Conservation (phyloP, 768 basidiomycete species). For the Serendipita sp. region DNA sequence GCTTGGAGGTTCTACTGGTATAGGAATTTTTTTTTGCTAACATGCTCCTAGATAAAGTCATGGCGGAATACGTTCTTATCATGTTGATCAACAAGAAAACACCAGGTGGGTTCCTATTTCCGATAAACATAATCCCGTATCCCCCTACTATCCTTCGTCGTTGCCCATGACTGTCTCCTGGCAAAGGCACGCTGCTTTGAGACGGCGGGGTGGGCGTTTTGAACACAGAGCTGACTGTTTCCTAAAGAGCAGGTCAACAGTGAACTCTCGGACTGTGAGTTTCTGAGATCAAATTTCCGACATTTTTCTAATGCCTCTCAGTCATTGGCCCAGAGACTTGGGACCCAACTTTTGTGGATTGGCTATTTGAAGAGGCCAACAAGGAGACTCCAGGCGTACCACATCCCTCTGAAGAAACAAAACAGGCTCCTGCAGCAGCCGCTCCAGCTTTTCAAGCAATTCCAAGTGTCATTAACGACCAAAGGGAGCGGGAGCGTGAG, state of each 20-base stretch:
- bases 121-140: background rate
- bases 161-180: background rate
- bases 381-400: constrained; percentile 20
- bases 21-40: constrained; percentile 9
- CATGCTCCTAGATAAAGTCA: constrained; percentile 43
- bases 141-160: background rate
- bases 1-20: background rate
- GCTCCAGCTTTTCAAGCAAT: background rate
- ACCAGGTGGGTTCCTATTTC: constrained; percentile 7
- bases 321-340: constrained; percentile 75
- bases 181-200: constrained; percentile 8
- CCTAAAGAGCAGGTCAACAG: constrained; percentile 62
- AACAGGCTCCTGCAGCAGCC: background rate
- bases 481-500: background rate
- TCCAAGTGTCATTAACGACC: background rate
- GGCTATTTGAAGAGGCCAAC: constrained; percentile 69
- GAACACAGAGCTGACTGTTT: background rate
- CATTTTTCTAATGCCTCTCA: constrained; percentile 11
- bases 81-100: constrained; percentile 89
- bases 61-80: constrained; percentile 90
- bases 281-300: background rate
- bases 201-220: background rate
- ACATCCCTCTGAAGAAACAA: constrained; percentile 24
- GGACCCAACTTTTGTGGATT: constrained; percentile 76
- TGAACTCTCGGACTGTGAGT: constrained; percentile 66